Evolutionary conservation across 352 stramenopile genomes (phyloP).

Genomic region (Pythium aquatile): DNA sequence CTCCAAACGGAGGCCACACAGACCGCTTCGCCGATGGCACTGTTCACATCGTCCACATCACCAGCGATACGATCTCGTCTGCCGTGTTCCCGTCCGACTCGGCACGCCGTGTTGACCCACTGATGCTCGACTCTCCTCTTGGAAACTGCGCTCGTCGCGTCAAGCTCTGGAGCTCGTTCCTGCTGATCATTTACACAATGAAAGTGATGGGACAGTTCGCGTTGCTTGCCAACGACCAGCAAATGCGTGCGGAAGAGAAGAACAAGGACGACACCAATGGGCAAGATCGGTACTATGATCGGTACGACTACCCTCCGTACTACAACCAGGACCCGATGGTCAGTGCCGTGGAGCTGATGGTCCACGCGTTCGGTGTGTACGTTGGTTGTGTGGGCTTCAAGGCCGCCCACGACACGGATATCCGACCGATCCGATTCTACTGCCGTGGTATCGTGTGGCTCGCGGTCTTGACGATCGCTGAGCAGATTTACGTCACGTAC

Average conservation of each 20-base stretch:
- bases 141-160: conserved; percentile 80
- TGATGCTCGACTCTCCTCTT: conserved; percentile 83
- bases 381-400: conserved; percentile 86
- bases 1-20: conserved; percentile 22
- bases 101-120: conserved; percentile 70
- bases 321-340: conserved; percentile 77
- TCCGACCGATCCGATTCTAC: conserved; percentile 84
- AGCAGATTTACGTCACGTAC: conserved; percentile 84
- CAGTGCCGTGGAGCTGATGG: conserved; percentile 62
- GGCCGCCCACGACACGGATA: conserved; percentile 82
- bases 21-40: conserved; percentile 42
- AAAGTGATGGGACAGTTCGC: conserved; percentile 88
- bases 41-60: conserved; percentile 74
- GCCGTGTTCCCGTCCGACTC: conserved; percentile 85
- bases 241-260: conserved; percentile 41
- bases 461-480: conserved; percentile 64
- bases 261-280: conserved; percentile 30
- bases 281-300: conserved; percentile 43
- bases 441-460: conserved; percentile 78
- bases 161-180: conserved; percentile 86
- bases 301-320: conserved; percentile 79
- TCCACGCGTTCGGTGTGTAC: conserved; percentile 84
- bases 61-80: conserved; percentile 79
- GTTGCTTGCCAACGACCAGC: conserved; percentile 78
- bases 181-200: conserved; percentile 90